Evolutionary conservation across 2,329 filamentous ascomycete species (phyloP).

Genomic region (Thelonectria olida): DNA sequence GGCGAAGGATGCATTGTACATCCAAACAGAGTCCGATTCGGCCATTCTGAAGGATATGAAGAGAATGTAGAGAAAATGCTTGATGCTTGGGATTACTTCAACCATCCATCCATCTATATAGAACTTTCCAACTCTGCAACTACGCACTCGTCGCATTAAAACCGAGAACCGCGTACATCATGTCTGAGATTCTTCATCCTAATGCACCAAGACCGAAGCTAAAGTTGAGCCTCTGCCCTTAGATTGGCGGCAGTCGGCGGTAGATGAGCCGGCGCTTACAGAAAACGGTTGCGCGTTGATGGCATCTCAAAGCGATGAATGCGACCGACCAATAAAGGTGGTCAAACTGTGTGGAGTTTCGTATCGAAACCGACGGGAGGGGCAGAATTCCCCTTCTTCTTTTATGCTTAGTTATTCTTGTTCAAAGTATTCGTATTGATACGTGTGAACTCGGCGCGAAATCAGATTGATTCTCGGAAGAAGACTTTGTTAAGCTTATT

Average conservation of each 20-base stretch:
- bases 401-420: not conserved
- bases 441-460: too few species aligned
- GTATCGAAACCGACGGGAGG: not conserved
- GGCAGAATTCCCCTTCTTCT: not conserved
- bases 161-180: conserved; percentile 3
- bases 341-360: not conserved
- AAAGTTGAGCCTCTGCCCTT: not conserved
- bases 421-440: not conserved
- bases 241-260: conserved; percentile 4
- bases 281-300: conserved; percentile 14
- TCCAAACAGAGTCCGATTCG: conserved; percentile 47
- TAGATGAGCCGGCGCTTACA: conserved; percentile 11
- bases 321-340: not conserved
- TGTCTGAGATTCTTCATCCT: not conserved
- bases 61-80: not conserved
- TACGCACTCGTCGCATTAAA: conserved; percentile 19
- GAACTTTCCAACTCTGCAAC: not conserved
- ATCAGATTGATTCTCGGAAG: too few species aligned
- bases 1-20: conserved; percentile 54
- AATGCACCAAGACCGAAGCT: not conserved
- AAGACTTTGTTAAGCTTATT: too few species aligned
- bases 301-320: conserved; percentile 35
- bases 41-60: conserved; percentile 30
- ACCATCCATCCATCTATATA: conserved; percentile 3
- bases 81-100: not conserved